These are phyloP conservation scores for Penicillium sp. DNA, from an alignment of 2,329 filamentous ascomycete species.

Conservation along the genomic window DNA sequence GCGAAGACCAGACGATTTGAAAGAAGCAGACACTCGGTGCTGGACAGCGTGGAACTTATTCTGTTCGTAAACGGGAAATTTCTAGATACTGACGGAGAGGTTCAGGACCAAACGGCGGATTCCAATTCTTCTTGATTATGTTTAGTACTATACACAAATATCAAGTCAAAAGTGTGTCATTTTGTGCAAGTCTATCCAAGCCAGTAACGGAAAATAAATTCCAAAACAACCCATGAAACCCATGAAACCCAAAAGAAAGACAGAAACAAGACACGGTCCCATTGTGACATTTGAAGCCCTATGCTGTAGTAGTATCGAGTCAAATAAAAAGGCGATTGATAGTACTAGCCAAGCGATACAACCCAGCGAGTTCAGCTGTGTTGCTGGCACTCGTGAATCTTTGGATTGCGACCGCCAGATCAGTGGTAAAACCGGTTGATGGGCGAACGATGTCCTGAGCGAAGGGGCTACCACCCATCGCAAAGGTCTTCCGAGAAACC, in stretches of 20 bases:
- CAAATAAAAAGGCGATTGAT: neutral
- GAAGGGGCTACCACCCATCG: neutral
- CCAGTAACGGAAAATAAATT: neutral
- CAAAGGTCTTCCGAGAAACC: neutral
- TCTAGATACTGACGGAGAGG: neutral
- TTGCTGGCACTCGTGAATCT: neutral
- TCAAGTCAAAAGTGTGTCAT: neutral
- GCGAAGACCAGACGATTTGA: neutral
- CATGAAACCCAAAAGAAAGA: neutral
- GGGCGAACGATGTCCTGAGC: neutral
- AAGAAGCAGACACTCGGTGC: neutral
- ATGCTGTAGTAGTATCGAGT: no score
- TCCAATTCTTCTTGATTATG: no score
- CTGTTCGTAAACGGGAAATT: neutral
- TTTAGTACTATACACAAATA: no score
- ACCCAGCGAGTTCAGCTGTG: neutral
- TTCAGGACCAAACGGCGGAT: neutral
- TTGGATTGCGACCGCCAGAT: neutral
- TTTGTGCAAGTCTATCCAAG: neutral
- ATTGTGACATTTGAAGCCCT: neutral
- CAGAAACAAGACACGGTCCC: neutral
- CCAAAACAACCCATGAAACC: neutral
- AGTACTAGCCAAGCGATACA: neutral
- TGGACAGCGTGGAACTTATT: conserved; percentile 1
- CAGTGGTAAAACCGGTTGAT: neutral